These are phyloP conservation scores for Microsporum audouinii DNA, from an alignment of 2,329 filamentous ascomycete genomes.

Conservation along the genomic window DNA sequence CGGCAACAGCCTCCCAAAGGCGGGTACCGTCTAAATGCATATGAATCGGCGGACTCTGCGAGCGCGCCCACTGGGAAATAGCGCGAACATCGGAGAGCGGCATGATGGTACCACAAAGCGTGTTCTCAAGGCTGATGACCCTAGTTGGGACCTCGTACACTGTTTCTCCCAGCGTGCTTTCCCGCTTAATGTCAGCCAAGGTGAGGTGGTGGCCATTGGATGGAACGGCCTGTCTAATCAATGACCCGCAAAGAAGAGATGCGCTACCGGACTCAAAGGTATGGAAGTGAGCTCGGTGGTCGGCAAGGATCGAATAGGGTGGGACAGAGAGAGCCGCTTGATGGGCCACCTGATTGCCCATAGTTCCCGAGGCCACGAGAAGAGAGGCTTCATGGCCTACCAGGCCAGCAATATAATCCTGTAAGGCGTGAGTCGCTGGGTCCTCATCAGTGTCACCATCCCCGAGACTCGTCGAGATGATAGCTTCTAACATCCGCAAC, in stretches of 20 bases:
- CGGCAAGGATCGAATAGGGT: not conserved
- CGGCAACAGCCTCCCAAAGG: conserved; percentile 21
- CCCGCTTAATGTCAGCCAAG: conserved; percentile 23
- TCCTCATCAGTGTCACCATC: conserved; percentile 27
- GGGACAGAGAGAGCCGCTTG: not conserved
- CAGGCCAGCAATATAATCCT: not conserved
- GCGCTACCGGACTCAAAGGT: conserved; percentile 12
- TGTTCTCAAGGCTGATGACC: conserved; percentile 22
- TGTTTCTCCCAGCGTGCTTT: conserved; percentile 20
- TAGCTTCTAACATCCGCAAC: conserved; percentile 19
- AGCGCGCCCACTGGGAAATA: conserved; percentile 20
- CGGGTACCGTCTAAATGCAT: conserved; percentile 25
- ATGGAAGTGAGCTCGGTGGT: not conserved
- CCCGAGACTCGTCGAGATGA: conserved; percentile 22
- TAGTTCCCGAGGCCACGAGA: not conserved
- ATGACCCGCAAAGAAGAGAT: conserved; percentile 23
- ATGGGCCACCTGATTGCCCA: not conserved
- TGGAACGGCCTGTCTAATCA: conserved; percentile 20
- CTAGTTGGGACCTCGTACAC: conserved; percentile 23
- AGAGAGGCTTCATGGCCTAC: not conserved
- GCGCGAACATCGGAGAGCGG: conserved; percentile 19
- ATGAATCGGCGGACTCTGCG: conserved; percentile 12
- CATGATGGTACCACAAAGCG: conserved; percentile 19
- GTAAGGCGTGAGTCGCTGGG: not conserved
- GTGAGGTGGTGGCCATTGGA: conserved; percentile 26